Evolutionary conservation across 1,284 basidiomycete species (phyloP).

Genomic region (Mrakiaceae sp.): DNA sequence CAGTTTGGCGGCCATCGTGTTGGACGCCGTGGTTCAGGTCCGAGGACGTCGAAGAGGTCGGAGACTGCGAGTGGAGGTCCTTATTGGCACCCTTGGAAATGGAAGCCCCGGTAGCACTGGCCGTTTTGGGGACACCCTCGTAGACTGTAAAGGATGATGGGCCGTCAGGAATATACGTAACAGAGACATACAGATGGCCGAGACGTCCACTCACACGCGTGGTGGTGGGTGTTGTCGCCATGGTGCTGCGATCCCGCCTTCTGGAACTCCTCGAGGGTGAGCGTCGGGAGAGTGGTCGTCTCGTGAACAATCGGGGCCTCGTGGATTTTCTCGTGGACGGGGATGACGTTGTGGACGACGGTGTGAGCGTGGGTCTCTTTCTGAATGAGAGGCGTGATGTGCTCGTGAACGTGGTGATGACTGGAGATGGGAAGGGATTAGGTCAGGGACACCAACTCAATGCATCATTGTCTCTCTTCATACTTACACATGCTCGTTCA

Average conservation of each 20-base stretch:
- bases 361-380: constrained; percentile 33
- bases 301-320: constrained; percentile 21
- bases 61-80: too few relatives aligned
- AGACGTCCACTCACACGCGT: constrained; percentile 21
- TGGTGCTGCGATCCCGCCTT: constrained; percentile 19
- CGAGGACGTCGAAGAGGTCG: too few relatives aligned
- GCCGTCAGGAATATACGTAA: too few relatives aligned
- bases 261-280: constrained; percentile 30
- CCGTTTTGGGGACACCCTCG: too few relatives aligned
- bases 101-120: too few relatives aligned
- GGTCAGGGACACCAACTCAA: neutral
- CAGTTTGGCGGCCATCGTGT: too few relatives aligned
- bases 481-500: constrained; percentile 22
- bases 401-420: constrained; percentile 20
- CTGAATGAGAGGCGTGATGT: constrained; percentile 32
- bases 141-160: too few relatives aligned
- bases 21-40: too few relatives aligned
- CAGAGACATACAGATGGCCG: too few relatives aligned
- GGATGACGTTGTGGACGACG: constrained; percentile 30
- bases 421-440: neutral
- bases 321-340: constrained; percentile 12
- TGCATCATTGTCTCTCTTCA: neutral
- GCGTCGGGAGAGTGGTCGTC: constrained; percentile 21
- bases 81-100: too few relatives aligned
- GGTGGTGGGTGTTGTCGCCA: constrained; percentile 27